Percentiles rank a stretch among this genome's conserved stretches.
Conservation (phyloP, 352 stramenopile species). For the Plasmopara viticola region DNA sequence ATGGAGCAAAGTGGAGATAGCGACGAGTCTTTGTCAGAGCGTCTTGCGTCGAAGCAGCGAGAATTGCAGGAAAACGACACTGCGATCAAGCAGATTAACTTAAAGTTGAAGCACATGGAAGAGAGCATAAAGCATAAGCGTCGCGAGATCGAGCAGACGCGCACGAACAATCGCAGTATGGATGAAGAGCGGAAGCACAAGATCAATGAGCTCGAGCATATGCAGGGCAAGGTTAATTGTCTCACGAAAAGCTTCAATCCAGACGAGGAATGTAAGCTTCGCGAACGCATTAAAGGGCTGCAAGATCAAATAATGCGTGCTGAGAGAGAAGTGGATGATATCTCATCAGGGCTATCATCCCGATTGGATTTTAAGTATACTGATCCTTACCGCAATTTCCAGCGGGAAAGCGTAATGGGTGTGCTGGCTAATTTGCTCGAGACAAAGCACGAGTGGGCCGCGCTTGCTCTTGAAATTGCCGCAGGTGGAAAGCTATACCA, state of each 20-base stretch:
- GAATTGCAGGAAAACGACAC: slow-evolving; percentile 78
- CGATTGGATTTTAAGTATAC: slow-evolving; percentile 95
- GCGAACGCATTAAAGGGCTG: slow-evolving; percentile 52
- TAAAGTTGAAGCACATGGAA: slow-evolving; percentile 91
- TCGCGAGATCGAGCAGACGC: slow-evolving; percentile 60
- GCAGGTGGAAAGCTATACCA: slow-evolving; percentile 98
- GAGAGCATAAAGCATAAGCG: slow-evolving; percentile 80
- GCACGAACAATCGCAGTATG: slow-evolving; percentile 68
- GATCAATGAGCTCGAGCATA: slow-evolving; percentile 51
- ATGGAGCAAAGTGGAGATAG: slow-evolving; percentile 72
- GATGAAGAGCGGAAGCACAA: slow-evolving; percentile 65
- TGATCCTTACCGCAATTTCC: slow-evolving; percentile 92
- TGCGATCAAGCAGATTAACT: slow-evolving; percentile 85
- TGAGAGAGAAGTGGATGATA: slow-evolving; percentile 88
- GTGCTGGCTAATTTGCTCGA: slow-evolving; percentile 95
- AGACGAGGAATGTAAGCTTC: slow-evolving; percentile 59
- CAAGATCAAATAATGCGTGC: slow-evolving; percentile 56
- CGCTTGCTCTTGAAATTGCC: slow-evolving; percentile 96
- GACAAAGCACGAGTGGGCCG: slow-evolving; percentile 90
- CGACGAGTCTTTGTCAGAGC: slow-evolving; percentile 72
- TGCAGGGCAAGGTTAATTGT: slow-evolving; percentile 46
- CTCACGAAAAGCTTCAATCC: slow-evolving; percentile 71
- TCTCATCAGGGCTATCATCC: slow-evolving; percentile 91
- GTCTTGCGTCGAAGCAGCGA: slow-evolving; percentile 67
- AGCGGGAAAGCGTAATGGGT: slow-evolving; percentile 95